phyloP scores from a whole-genome alignment of 805 yeast genomes.

The Lipomyces orientalis region DNA sequence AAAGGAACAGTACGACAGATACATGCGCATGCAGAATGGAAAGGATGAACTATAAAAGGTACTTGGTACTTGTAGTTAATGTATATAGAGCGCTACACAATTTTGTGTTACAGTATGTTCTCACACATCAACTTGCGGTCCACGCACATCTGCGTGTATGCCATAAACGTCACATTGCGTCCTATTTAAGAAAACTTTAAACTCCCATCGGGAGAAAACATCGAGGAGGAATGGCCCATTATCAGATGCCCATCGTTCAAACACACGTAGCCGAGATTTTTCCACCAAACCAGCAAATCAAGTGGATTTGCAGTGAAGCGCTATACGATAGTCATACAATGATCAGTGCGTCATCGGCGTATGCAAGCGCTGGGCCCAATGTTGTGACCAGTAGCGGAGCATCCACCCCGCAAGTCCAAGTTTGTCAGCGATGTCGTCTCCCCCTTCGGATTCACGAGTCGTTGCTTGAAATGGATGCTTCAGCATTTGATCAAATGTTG shows the following conservation, averaged over 20 bases:
- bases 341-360: conserved; percentile 13
- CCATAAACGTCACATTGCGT: not conserved
- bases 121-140: too few species aligned
- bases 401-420: conserved; percentile 10
- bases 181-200: not conserved
- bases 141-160: not conserved
- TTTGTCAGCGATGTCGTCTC: conserved; percentile 37
- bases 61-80: not conserved
- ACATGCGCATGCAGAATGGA: conserved; percentile 7
- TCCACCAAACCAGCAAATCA: not conserved
- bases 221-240: too few species aligned
- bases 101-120: too few species aligned
- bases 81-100: not conserved
- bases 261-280: not conserved
- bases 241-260: too few species aligned
- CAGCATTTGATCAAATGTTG: conserved; percentile 23
- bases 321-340: not conserved
- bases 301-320: not conserved
- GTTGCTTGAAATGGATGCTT: conserved; percentile 19
- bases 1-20: conserved; percentile 8
- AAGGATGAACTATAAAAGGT: not conserved
- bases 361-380: conserved; percentile 2
- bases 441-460: conserved; percentile 35
- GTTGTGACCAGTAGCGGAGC: conserved; percentile 4
- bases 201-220: not conserved